Base-by-base conservation (phyloP, 345 rosid genomes). In the Psidium guajava region DNA sequence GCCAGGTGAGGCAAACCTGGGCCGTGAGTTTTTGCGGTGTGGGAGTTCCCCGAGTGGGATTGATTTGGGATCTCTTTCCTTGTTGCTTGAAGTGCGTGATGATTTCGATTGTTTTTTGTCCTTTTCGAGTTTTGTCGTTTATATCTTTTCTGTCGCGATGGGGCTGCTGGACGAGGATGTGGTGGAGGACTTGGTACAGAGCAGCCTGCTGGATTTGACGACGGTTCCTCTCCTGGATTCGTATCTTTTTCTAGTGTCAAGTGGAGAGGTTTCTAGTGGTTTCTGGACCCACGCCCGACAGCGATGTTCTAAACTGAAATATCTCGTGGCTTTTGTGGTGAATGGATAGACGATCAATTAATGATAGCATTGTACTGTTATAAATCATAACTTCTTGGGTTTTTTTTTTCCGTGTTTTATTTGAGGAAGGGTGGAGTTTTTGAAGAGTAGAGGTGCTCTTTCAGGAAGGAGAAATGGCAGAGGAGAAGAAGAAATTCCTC, bases 401-500 rank as follows among this genome's bases (percentile, higher is more conserved):
- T 32, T 16, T 16, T 8, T 16, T 6, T 18, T 18, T 18, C 20
- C 2, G 47, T 47, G 77, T 69, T 36, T 20, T 8, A 47, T 69
- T 36, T 9, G 47, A 18, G 47, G 47, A 69, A 69, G 77, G 77
- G 44, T 69, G 47, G 77, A 18, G 58, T 51, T 27, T 9, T 36
- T 28, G 24, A 82, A 54, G 58, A 27, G 57, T 82, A 16, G 21
- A 82, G 22, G 58, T 51, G 57, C 54, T 44, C 36, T 49, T 81
- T 81, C 54, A 50, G 54, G 54, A 16, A 54, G 40, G 58, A 52
- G 57, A 21, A 0, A 27, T 82, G 83, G 83, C 24, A 22, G 85
- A 42, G 57, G 92, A 91, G 89, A 95, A 92, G 92, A 94, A 88
- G 80, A 94, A 92, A 87, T 93, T 92, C 85, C 91, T 96, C 80